Evolutionary conservation across 768 basidiomycete species (phyloP).

Genomic region (Kwoniella mangroviensis): DNA sequence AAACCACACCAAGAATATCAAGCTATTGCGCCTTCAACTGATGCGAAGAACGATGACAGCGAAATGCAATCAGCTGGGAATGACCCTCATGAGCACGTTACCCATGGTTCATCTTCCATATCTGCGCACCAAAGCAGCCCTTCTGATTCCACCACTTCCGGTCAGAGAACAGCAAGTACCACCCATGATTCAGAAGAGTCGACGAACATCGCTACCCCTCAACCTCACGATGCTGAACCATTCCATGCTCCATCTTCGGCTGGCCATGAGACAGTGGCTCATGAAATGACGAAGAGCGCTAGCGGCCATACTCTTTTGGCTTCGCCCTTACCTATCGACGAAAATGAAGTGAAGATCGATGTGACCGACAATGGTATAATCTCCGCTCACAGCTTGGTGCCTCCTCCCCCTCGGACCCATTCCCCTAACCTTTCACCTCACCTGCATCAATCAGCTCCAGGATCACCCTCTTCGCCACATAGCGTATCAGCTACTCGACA

Average conservation of each 20-base stretch:
- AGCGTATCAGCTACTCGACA: slow-evolving; percentile 41
- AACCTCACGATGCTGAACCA: slow-evolving; percentile 6
- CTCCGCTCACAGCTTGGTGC: slow-evolving; percentile 14
- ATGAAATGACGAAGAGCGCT: slow-evolving; percentile 6
- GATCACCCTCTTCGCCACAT: slow-evolving; percentile 46
- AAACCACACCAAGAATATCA: not conserved
- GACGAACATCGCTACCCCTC: slow-evolving; percentile 29
- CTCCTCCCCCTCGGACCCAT: slow-evolving; percentile 3
- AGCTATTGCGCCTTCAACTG: not conserved
- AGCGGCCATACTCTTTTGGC: slow-evolving; percentile 24
- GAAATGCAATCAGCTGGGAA: too few species aligned
- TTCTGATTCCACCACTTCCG: not conserved
- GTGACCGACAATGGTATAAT: slow-evolving; percentile 13
- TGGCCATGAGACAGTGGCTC: not conserved
- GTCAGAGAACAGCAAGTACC: not conserved
- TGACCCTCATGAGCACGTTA: not conserved
- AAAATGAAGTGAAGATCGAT: slow-evolving; percentile 1
- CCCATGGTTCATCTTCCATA: not conserved
- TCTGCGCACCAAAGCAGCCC: not conserved
- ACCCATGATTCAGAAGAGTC: slow-evolving; percentile 29
- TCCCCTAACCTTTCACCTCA: slow-evolving; percentile 18
- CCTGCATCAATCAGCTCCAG: slow-evolving; percentile 9
- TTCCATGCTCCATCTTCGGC: slow-evolving; percentile 18
- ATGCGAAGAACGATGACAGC: not conserved
- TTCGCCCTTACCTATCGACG: slow-evolving; percentile 38